Evolutionary conservation across 257 asterid species (phyloP).

Genomic region (Solanum megistacrolobum): DNA sequence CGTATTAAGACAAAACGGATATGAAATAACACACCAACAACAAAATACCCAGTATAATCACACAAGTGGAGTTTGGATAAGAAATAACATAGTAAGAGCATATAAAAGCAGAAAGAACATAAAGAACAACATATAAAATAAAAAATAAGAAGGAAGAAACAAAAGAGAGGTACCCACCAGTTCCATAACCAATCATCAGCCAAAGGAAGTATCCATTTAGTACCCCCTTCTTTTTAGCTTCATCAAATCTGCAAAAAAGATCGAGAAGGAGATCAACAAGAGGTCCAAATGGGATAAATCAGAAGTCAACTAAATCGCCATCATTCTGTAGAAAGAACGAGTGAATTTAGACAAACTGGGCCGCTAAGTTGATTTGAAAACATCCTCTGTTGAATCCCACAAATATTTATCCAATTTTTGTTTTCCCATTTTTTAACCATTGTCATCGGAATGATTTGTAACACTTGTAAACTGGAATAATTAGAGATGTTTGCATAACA

Average conservation of each 20-base stretch:
- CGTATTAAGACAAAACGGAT: not conserved
- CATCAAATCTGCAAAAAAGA: conserved; percentile 64
- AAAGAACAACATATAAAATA: not conserved
- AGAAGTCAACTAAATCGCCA: not conserved
- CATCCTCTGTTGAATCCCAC: not conserved
- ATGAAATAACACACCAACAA: not conserved
- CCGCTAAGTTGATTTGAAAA: not conserved
- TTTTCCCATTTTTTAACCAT: not conserved
- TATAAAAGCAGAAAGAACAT: not conserved
- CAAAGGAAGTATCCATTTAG: conserved; percentile 80
- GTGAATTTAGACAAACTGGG: not conserved
- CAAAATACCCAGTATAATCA: not conserved
- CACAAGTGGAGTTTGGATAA: not conserved
- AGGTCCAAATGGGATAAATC: not conserved
- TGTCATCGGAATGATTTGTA: not conserved
- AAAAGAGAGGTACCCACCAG: conserved; percentile 45
- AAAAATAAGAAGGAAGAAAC: not conserved
- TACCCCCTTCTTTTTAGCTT: conserved; percentile 54
- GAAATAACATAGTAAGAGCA: not conserved
- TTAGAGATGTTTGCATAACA: not conserved
- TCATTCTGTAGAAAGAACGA: not conserved
- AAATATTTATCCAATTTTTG: not conserved
- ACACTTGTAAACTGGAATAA: not conserved
- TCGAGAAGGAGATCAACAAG: not conserved
- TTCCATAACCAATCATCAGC: conserved; percentile 78